These are phyloP conservation scores for Citrus unshiu DNA, from an alignment of 345 rosid species.

Conservation along the genomic window DNA sequence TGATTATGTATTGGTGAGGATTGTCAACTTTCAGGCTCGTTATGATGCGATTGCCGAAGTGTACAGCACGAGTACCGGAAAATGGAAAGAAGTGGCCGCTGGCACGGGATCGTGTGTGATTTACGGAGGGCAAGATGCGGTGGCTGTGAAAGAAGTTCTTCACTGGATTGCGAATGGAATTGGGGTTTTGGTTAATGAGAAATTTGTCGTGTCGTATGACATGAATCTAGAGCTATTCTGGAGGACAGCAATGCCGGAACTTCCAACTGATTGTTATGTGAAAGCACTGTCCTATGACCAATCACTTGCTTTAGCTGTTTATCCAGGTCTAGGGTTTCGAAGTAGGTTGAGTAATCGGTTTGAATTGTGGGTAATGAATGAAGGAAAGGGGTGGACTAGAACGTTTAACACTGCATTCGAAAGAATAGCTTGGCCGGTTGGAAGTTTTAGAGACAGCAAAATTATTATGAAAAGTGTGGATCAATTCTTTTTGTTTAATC, in stretches of 20 bases:
- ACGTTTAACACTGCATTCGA: neutral
- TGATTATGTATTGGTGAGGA: slow-evolving; percentile 27
- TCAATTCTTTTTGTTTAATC: slow-evolving; percentile 9
- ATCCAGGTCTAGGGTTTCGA: slow-evolving; percentile 17
- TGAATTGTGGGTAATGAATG: slow-evolving; percentile 23
- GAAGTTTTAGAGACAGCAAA: slow-evolving; percentile 18
- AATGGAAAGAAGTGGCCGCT: slow-evolving; percentile 23
- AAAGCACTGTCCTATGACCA: slow-evolving; percentile 20
- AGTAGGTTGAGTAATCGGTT: neutral
- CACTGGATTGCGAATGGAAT: slow-evolving; percentile 21
- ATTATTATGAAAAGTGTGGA: slow-evolving; percentile 11
- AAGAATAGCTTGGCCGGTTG: slow-evolving; percentile 16
- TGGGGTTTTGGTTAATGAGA: neutral
- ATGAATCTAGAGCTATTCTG: slow-evolving; percentile 20
- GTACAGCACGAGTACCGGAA: slow-evolving; percentile 16
- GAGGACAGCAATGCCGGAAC: neutral
- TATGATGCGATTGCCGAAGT: slow-evolving; percentile 23
- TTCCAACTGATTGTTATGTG: neutral
- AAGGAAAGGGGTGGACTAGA: slow-evolving; percentile 5
- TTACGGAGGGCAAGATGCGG: neutral
- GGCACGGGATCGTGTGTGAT: neutral
- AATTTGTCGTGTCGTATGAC: slow-evolving; percentile 24
- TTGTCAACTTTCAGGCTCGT: slow-evolving; percentile 10
- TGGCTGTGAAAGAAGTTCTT: slow-evolving; percentile 5
- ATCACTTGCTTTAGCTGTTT: slow-evolving; percentile 25